These are phyloP conservation scores for Ophiostoma ips DNA, from an alignment of 2,329 filamentous ascomycete genomes.

Conservation along the genomic window DNA sequence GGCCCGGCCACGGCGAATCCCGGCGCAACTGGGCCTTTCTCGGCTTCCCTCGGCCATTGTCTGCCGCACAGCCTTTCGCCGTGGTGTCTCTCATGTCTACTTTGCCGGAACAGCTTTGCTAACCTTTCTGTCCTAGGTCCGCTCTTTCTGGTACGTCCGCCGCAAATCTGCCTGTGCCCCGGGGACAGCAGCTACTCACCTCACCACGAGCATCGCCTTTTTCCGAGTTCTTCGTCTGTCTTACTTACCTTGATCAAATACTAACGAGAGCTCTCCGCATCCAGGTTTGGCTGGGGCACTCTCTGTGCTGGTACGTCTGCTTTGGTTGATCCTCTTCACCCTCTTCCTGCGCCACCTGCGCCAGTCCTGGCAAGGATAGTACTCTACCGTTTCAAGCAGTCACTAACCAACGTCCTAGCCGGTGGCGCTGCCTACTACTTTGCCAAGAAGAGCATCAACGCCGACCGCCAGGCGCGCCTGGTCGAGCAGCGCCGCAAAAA, in stretches of 20 bases:
- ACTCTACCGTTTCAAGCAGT: background rate
- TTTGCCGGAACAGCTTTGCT: too few species aligned
- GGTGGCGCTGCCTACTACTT: conserved; percentile 91
- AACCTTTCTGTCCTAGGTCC: conserved; percentile 8
- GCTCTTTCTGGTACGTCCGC: conserved; percentile 5
- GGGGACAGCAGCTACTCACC: too few species aligned
- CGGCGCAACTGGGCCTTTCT: too few species aligned
- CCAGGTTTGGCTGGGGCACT: conserved; percentile 84
- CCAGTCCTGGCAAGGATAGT: too few species aligned
- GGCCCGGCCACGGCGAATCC: too few species aligned
- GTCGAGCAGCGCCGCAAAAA: conserved; percentile 53
- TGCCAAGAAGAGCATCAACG: conserved; percentile 88
- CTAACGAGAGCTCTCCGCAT: background rate
- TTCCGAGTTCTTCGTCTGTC: too few species aligned
- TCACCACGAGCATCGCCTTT: too few species aligned
- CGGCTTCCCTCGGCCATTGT: background rate
- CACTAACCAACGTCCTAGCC: conserved; percentile 33
- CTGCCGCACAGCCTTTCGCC: too few species aligned
- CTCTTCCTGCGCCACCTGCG: too few species aligned
- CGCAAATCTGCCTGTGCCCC: too few species aligned
- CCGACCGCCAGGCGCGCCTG: conserved; percentile 62
- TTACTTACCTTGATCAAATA: too few species aligned
- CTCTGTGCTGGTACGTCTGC: conserved; percentile 59
- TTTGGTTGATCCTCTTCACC: background rate
- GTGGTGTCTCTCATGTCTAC: too few species aligned